phyloP scores from a whole-genome alignment of 2,329 filamentous ascomycete species.

The Epicoccum sorghinum region DNA sequence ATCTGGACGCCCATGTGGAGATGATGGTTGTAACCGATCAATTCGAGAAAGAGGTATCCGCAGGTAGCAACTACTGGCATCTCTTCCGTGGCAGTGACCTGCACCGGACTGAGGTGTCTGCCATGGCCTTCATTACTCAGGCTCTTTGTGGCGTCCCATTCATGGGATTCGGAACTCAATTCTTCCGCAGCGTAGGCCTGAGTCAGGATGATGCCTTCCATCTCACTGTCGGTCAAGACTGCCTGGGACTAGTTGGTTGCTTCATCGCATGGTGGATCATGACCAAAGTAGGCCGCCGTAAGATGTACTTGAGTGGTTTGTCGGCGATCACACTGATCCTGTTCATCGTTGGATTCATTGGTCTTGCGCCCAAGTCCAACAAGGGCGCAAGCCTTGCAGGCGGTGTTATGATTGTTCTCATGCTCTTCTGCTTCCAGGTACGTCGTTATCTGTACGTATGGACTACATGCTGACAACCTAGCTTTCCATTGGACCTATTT shows the following conservation, averaged over 20 bases:
- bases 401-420: slow-evolving; percentile 31
- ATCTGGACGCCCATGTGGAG: slow-evolving; percentile 63
- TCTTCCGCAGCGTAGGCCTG: slow-evolving; percentile 28
- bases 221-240: slow-evolving; percentile 31
- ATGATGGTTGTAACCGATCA: slow-evolving; percentile 90
- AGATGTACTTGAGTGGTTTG: slow-evolving; percentile 72
- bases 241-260: slow-evolving; percentile 56
- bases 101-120: slow-evolving; percentile 75
- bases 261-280: slow-evolving; percentile 81
- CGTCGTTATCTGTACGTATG: not conserved
- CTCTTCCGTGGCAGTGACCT: slow-evolving; percentile 80
- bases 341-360: slow-evolving; percentile 72
- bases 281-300: slow-evolving; percentile 74
- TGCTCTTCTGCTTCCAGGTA: slow-evolving; percentile 36
- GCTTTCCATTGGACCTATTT: slow-evolving; percentile 76
- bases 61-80: slow-evolving; percentile 75
- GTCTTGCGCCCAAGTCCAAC: slow-evolving; percentile 53
- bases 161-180: slow-evolving; percentile 35
- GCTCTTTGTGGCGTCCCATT: slow-evolving; percentile 38
- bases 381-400: slow-evolving; percentile 54
- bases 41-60: slow-evolving; percentile 70
- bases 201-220: slow-evolving; percentile 33
- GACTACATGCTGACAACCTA: slow-evolving; percentile 42
- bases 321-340: slow-evolving; percentile 28
- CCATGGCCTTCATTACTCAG: slow-evolving; percentile 54